Evolutionary conservation across 768 basidiomycete genomes (phyloP).

Genomic region (Amanita rubescens): DNA sequence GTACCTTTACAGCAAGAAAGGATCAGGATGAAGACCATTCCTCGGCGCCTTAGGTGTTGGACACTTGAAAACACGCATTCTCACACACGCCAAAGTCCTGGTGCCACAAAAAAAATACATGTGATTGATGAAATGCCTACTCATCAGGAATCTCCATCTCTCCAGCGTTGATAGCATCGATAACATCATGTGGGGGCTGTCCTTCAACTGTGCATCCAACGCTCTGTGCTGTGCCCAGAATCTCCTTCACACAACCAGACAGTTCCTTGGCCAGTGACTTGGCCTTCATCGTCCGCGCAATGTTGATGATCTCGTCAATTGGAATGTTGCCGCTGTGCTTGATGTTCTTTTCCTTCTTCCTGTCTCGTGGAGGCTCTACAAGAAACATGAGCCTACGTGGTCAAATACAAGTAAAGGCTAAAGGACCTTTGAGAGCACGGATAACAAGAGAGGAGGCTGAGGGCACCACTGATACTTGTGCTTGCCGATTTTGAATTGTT

Average conservation of each 20-base stretch:
- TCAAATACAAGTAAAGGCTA: conserved; percentile 3
- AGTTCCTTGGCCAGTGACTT: conserved; percentile 94
- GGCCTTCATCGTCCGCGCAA: conserved; percentile 91
- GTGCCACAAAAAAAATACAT: conserved; percentile 16
- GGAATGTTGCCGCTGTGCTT: conserved; percentile 94
- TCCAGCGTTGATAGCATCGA: conserved; percentile 78
- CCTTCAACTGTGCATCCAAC: conserved; percentile 97
- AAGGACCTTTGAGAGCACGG: conserved; percentile 90
- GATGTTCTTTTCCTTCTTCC: conserved; percentile 99
- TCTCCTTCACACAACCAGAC: conserved; percentile 90
- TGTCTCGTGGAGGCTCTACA: conserved; percentile 94
- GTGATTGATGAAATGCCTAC: conserved; percentile 40
- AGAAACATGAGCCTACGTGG: neutral
- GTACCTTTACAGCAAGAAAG: no score
- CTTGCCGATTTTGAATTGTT: conserved; percentile 99
- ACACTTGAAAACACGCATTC: no score
- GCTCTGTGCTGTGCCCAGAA: conserved; percentile 95
- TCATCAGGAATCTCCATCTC: conserved; percentile 84
- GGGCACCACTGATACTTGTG: conserved; percentile 91
- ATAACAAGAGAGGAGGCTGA: conserved; percentile 97
- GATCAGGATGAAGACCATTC: no score
- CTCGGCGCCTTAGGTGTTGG: no score
- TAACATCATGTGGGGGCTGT: conserved; percentile 86
- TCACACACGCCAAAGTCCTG: no score
- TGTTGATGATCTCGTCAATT: conserved; percentile 89